A percentile compares a stretch with the other conserved stretches of the same genome.
These are phyloP conservation scores for Schoenoplectus triqueter DNA, from an alignment of 202 grass and related monocot genomes.

Conservation along the genomic window DNA sequence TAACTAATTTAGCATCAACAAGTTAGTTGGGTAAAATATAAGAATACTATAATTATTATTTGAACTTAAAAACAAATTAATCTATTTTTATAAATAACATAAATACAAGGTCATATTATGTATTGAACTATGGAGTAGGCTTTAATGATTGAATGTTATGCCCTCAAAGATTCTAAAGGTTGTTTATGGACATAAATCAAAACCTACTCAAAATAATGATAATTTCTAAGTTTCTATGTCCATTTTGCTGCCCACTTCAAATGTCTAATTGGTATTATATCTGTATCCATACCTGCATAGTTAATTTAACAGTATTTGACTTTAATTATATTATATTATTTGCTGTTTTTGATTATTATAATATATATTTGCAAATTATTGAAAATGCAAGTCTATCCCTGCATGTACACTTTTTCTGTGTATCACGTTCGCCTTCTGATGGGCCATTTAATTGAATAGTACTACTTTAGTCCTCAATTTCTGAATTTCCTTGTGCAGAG, in stretches of 20 bases:
- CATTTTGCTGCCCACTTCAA: not conserved
- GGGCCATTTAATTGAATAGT: not conserved
- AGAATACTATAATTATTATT: not conserved
- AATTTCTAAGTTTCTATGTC: not conserved
- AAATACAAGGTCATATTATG: not conserved
- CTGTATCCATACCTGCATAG: not conserved
- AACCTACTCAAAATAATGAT: not conserved
- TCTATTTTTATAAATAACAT: not conserved
- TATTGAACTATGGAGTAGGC: slow-evolving; percentile 14
- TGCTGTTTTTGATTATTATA: too few relatives aligned
- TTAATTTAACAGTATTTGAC: too few relatives aligned
- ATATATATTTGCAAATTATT: too few relatives aligned
- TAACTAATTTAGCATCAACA: not conserved
- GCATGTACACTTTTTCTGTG: slow-evolving; percentile 2
- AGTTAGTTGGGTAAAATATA: not conserved
- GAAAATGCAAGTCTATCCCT: not conserved
- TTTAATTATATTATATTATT: too few relatives aligned
- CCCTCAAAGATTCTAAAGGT: not conserved
- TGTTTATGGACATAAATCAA: not conserved
- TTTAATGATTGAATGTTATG: not conserved
- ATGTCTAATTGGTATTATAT: slow-evolving; percentile 4
- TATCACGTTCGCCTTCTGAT: slow-evolving; percentile 8
- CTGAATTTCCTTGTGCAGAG: slow-evolving; percentile 54
- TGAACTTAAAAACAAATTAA: not conserved
- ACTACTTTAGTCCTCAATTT: not conserved